Evolutionary conservation across 2,329 filamentous ascomycete genomes (phyloP), one percentile per base, ranked within the genome.

Genomic region (Fusarium euwallaceae): DNA sequence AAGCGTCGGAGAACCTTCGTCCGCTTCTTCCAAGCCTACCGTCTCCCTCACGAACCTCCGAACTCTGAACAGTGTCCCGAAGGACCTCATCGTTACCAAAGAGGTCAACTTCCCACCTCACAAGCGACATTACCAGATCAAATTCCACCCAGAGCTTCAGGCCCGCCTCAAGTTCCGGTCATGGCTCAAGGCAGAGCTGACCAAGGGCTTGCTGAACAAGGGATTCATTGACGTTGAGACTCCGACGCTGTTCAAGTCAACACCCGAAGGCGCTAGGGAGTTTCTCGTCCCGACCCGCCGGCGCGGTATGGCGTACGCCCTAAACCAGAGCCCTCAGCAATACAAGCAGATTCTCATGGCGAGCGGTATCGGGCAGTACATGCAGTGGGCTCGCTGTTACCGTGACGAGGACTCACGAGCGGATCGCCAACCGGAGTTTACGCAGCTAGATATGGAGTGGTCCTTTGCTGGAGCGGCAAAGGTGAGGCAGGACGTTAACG

Each of bases 261-360:
- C 97, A 0, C 95, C 97, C 0, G 97, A 99, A 84, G 97, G 97
- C 1, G 97, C 97, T 1, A 89, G 96, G 59, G 97, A 99, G 81
- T 99, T 99, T 72, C 83, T 99, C 7, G 96, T 99, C 6, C 97
- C 97, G 0, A 97, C 95, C 1, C 88, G 97, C 32, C 89, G 88
- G 39, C 88, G 87, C 2, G 95, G 94, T 0, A 86, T 92, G 70
- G 95, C 94, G 4, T 99, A 98, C 82, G 97, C 97, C 10, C 86
- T 99, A 22, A 95, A 95, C 0, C 97, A 99, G 82, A 98, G 96
- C 75, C 97, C 97, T 0, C 97, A 99, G 82, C 97, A 99, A 82
- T 99, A 98, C 81, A 99, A 99, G 84, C 97, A 99, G 84, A 94
- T 98, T 2, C 88, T 99, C 48, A 98, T 99, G 95, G 94, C 95